Evolutionary conservation across 768 basidiomycete genomes (phyloP).

Genomic region (Galerina marginata): DNA sequence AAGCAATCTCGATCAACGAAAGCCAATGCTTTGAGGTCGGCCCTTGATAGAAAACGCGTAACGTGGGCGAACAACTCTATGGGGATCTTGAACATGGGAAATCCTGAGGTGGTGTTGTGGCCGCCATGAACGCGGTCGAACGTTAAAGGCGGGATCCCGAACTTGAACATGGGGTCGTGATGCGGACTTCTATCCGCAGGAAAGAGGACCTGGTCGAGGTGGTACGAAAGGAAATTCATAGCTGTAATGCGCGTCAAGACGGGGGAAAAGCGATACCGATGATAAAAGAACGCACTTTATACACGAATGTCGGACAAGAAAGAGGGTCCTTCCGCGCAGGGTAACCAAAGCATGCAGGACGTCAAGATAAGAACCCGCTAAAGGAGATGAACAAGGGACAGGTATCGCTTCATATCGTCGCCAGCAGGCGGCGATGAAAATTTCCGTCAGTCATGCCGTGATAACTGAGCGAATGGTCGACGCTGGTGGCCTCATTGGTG

Average conservation of each 20-base stretch:
- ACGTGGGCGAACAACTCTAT: conserved; percentile 32
- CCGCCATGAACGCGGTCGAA: conserved; percentile 30
- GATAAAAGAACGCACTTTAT: neutral
- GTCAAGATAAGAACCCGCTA: neutral
- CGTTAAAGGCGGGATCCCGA: conserved; percentile 20
- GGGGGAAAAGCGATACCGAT: neutral
- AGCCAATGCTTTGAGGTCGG: conserved; percentile 29
- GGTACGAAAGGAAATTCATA: neutral
- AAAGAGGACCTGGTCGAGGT: neutral
- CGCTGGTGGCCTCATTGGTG: too few relatives aligned
- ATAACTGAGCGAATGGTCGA: too few relatives aligned
- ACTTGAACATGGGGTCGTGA: conserved; percentile 6
- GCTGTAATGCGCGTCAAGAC: neutral
- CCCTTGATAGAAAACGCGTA: conserved; percentile 26
- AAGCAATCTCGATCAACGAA: conserved; percentile 33
- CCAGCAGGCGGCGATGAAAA: neutral
- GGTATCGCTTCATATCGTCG: neutral
- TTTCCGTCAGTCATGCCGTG: neutral
- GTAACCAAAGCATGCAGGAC: neutral
- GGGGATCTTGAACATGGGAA: conserved; percentile 33
- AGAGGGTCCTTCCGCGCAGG: neutral
- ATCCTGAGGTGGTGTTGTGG: conserved; percentile 21
- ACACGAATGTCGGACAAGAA: neutral
- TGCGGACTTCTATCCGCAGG: neutral
- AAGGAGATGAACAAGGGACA: neutral